Conservation (phyloP, 345 rosid species). For the Alliaria petiolata region DNA sequence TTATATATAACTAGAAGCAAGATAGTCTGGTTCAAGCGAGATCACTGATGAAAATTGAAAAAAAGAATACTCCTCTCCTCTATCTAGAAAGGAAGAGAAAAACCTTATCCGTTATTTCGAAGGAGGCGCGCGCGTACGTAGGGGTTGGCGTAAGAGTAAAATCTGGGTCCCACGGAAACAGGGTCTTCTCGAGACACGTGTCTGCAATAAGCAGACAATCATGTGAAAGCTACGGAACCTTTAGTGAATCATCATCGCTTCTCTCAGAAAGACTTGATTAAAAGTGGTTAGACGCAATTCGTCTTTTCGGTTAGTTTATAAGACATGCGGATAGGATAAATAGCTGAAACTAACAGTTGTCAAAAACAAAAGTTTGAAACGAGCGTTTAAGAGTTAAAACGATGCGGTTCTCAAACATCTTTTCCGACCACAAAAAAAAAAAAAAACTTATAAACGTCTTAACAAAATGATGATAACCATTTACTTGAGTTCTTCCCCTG, state of each 20-base stretch:
- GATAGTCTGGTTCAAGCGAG: constrained; percentile 24
- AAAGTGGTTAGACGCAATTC: not conserved
- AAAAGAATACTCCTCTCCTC: no score
- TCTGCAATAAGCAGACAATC: constrained; percentile 10
- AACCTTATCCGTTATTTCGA: constrained; percentile 14
- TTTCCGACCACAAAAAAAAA: no score
- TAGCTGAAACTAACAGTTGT: no score
- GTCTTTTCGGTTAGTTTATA: no score
- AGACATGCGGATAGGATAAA: no score
- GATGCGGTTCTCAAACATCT: no score
- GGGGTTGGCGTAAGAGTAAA: constrained; percentile 14
- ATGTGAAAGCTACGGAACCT: constrained; percentile 15
- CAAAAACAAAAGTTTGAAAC: no score
- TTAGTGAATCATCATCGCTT: not conserved
- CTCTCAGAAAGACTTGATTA: not conserved
- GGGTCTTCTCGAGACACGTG: constrained; percentile 20
- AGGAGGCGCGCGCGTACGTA: constrained; percentile 1
- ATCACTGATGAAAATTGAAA: not conserved
- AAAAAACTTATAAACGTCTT: no score
- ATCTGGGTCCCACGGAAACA: constrained; percentile 10
- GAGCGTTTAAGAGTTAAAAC: no score
- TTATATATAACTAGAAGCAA: not conserved
- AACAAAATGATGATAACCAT: no score
- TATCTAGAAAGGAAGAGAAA: not conserved
- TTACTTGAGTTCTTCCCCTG: no score